phyloP scores from a whole-genome alignment of 768 basidiomycete species.

The Leucosporidium scottii region DNA sequence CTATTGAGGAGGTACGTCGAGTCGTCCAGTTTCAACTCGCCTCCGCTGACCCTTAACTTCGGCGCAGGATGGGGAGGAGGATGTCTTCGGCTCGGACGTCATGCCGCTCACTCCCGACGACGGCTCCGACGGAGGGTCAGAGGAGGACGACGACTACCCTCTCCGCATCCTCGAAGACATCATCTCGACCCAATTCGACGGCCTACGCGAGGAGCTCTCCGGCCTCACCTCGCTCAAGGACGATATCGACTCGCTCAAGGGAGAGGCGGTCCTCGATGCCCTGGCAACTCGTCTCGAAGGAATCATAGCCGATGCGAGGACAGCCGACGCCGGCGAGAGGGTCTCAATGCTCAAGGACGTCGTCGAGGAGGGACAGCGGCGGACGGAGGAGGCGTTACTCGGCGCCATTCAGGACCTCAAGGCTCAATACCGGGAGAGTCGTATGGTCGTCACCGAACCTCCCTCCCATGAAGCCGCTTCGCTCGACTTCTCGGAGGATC shows the following conservation, averaged over 20 bases:
- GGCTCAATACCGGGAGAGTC: background rate
- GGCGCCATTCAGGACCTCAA: background rate
- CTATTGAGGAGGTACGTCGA: background rate
- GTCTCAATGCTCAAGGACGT: background rate
- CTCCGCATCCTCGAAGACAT: conserved; percentile 19
- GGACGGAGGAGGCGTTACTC: background rate
- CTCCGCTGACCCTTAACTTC: background rate
- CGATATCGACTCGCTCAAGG: background rate
- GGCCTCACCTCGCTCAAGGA: conserved; percentile 2
- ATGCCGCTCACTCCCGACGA: background rate
- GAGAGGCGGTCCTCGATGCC: conserved; percentile 3
- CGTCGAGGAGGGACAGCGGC: background rate
- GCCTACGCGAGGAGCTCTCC: conserved; percentile 5
- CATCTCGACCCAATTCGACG: conserved; percentile 17
- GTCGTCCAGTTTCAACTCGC: background rate
- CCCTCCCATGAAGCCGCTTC: background rate
- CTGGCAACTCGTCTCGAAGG: conserved; percentile 3
- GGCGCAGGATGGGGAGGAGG: background rate
- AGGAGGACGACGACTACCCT: conserved; percentile 15
- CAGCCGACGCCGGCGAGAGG: background rate
- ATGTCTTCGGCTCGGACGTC: conserved; percentile 4
- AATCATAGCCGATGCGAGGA: background rate
- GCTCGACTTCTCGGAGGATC: background rate
- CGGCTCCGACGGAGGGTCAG: background rate
- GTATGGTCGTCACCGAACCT: background rate